Evolutionary conservation across 2,329 filamentous ascomycete genomes (phyloP).

Genomic region (Cladosporium austrohemisphaericum): DNA sequence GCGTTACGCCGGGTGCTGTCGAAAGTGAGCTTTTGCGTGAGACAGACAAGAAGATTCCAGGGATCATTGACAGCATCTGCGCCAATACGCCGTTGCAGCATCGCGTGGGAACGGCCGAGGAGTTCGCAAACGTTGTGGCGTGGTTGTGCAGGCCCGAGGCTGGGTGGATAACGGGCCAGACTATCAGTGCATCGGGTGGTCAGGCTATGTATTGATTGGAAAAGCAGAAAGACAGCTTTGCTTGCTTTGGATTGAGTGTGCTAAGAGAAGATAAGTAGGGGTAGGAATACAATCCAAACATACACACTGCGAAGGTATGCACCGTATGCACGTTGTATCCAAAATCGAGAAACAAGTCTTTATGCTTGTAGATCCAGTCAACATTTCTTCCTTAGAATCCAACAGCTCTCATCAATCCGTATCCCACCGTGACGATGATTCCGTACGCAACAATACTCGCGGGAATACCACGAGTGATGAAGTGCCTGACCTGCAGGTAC

Average conservation of each 20-base stretch:
- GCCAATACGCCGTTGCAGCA: constrained; percentile 50
- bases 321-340: too few relatives aligned
- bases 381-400: constrained; percentile 49
- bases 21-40: constrained; percentile 56
- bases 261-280: too few relatives aligned
- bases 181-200: constrained; percentile 54
- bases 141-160: constrained; percentile 47
- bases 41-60: constrained; percentile 39
- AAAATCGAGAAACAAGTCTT: too few relatives aligned
- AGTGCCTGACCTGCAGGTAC: constrained; percentile 89
- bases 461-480: constrained; percentile 88
- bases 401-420: constrained; percentile 78
- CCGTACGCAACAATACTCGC: constrained; percentile 75
- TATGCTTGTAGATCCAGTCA: too few relatives aligned
- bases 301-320: too few relatives aligned
- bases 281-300: too few relatives aligned
- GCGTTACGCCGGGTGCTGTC: constrained; percentile 57
- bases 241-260: too few relatives aligned
- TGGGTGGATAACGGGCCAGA: constrained; percentile 42
- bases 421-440: constrained; percentile 85
- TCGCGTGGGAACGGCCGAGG: constrained; percentile 50
- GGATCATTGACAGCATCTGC: constrained; percentile 49
- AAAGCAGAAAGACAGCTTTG: too few relatives aligned
- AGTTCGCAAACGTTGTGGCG: constrained; percentile 55
- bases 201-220: constrained; percentile 21